A percentile compares a stretch with the other conserved stretches of the same genome.
Evolutionary conservation across 345 rosid genomes (phyloP).

Genomic region (Sisymbrium irio): DNA sequence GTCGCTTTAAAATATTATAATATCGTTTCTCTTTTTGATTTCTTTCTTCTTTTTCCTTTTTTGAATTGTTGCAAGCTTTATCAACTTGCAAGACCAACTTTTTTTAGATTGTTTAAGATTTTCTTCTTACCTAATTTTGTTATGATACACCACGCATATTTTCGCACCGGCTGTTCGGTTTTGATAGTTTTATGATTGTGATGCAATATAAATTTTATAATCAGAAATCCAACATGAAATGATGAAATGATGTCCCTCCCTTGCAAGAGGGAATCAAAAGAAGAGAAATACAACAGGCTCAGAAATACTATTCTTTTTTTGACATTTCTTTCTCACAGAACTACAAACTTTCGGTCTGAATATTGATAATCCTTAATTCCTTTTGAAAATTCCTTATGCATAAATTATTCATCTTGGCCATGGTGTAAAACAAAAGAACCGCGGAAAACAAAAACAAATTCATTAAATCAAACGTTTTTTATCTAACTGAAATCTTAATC

Average conservation of each 20-base stretch:
- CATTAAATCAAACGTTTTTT: too few relatives aligned
- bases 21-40: neutral
- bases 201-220: neutral
- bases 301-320: too few relatives aligned
- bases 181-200: constrained; percentile 3
- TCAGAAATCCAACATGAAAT: neutral
- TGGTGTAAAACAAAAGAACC: too few relatives aligned
- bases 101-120: constrained; percentile 2
- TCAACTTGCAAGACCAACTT: constrained; percentile 23
- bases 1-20: constrained; percentile 11
- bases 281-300: neutral
- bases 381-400: too few relatives aligned
- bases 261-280: neutral
- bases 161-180: constrained; percentile 2
- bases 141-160: constrained; percentile 1
- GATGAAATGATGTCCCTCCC: neutral
- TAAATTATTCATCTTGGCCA: too few relatives aligned
- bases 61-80: constrained; percentile 5
- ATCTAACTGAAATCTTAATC: too few relatives aligned
- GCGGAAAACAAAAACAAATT: too few relatives aligned
- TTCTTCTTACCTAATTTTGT: constrained; percentile 14
- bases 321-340: neutral
- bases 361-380: too few relatives aligned
- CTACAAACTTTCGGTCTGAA: too few relatives aligned
- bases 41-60: neutral